phyloP scores from a whole-genome alignment of 75 land plant species.

The Gnetum montanum region DNA sequence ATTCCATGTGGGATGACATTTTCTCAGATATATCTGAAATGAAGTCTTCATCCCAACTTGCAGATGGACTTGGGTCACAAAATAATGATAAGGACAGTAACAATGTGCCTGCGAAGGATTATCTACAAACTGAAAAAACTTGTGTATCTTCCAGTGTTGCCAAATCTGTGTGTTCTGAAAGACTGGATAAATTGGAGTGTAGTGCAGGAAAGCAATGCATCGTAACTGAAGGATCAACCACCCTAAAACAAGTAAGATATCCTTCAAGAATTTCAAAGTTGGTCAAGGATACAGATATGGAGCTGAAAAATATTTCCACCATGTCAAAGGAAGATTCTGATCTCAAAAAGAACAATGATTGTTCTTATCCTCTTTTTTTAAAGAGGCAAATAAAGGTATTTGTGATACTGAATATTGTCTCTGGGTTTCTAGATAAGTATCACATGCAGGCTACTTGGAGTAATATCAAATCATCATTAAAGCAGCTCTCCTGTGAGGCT shows the following conservation, averaged over 20 bases:
- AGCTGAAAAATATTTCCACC: slow-evolving; percentile 24
- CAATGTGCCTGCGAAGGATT: not conserved
- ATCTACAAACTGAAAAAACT: not conserved
- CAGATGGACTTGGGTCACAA: not conserved
- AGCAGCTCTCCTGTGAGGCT: slow-evolving; percentile 27
- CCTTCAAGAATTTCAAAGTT: slow-evolving; percentile 23
- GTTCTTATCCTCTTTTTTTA: slow-evolving; percentile 43
- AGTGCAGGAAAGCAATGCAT: not conserved
- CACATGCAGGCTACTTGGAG: slow-evolving; percentile 35
- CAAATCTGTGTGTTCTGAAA: not conserved
- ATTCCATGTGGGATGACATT: slow-evolving; percentile 9
- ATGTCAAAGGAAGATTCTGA: not conserved
- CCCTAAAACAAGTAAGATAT: not conserved
- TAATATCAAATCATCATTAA: slow-evolving; percentile 35
- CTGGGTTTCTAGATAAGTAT: slow-evolving; percentile 45
- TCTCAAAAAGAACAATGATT: not conserved
- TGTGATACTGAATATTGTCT: slow-evolving; percentile 44
- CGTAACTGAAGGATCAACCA: not conserved
- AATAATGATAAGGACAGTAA: not conserved
- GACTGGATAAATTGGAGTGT: not conserved
- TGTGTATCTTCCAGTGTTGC: not conserved
- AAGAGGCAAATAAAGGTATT: slow-evolving; percentile 46
- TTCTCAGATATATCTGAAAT: slow-evolving; percentile 3
- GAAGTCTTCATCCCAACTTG: not conserved
- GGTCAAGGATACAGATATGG: slow-evolving; percentile 14